Base-by-base conservation (phyloP, 371 early-diverging fungal species). In the Umbelopsis sp. region DNA sequence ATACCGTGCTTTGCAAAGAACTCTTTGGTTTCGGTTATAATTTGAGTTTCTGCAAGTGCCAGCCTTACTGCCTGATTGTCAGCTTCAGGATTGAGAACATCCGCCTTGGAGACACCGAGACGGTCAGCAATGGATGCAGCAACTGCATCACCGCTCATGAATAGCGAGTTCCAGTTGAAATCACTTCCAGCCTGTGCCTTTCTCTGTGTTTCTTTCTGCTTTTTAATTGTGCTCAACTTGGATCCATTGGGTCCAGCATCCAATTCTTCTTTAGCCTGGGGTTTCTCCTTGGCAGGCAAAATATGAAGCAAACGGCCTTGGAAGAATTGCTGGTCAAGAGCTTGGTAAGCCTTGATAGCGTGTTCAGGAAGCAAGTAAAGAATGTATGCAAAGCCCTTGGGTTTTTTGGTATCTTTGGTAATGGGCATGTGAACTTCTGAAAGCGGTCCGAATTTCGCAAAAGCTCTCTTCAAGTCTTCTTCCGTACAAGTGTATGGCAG, bases 31-130 rank as follows among this genome's bases (percentile, higher is more conserved):
- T 97, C 97, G 75, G 86, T 87, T 63, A 98, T 89, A 63, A 99
- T 90, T 70, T 97, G 93, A 0, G 99, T 98, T 80, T 99, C 99
- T 18, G 99, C 99, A 46, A 97, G 84, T 0, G 99, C 98, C 63
- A 97, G 81, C 32, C 96, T 88, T 4, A 96, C 97, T 24, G 97
- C 96, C 80, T 95, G 86, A 76, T 96, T 96, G 37, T 93, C 93
- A 18, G 92, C 85, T 29, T 89, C 89, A 4, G 94, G 87, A 77
- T 94, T 92, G 70, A 99, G 75, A 12, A 99, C 89, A 12, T 96
- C 96, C 14, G 89, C 82, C 76, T 99, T 99, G 63, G 86, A 80
- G 9, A 99, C 91, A 63, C 88, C 90, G 25, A 99, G 82, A 63
- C 95, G 93, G 70, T 91, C 89, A 16, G 98, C 94, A 78, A 99